Conservation (phyloP, 1,284 basidiomycete species). For the Cutaneotrichosporon mucoides region DNA sequence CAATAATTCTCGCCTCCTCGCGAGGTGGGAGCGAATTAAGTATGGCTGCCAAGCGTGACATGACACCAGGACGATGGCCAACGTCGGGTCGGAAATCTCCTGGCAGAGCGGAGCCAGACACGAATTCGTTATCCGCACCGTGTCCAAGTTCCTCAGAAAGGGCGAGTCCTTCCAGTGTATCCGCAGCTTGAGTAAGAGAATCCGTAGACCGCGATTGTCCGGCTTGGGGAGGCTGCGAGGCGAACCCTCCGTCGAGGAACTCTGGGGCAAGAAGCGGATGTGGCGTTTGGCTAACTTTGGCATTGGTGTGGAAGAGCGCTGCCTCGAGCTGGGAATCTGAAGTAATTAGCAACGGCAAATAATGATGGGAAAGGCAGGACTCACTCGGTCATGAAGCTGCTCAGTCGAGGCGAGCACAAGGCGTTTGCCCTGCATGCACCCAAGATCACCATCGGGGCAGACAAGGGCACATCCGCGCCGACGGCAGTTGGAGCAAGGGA, state of each 20-base stretch:
- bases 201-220: neutral
- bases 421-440: slow-evolving; percentile 46
- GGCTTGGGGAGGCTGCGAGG: slow-evolving; percentile 7
- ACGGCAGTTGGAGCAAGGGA: slow-evolving; percentile 46
- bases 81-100: neutral
- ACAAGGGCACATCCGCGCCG: slow-evolving; percentile 42
- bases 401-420: slow-evolving; percentile 44
- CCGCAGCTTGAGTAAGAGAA: neutral
- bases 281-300: slow-evolving; percentile 5
- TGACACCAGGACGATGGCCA: slow-evolving; percentile 1
- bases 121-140: neutral
- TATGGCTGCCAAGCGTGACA: slow-evolving; percentile 31
- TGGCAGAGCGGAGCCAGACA: neutral
- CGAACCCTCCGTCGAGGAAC: slow-evolving; percentile 40
- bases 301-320: slow-evolving; percentile 35
- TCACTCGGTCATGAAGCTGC: slow-evolving; percentile 41
- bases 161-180: neutral
- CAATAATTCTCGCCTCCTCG: slow-evolving; percentile 25
- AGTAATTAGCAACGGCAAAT: neutral
- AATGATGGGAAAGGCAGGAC: too few relatives aligned
- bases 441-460: slow-evolving; percentile 45
- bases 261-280: slow-evolving; percentile 40
- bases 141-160: neutral
- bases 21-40: slow-evolving; percentile 32
- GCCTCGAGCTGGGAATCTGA: slow-evolving; percentile 42